Evolutionary conservation across 2,329 filamentous ascomycete genomes (phyloP), one percentile per base, ranked within the genome.

Genomic region (Fusarium coffeatum): DNA sequence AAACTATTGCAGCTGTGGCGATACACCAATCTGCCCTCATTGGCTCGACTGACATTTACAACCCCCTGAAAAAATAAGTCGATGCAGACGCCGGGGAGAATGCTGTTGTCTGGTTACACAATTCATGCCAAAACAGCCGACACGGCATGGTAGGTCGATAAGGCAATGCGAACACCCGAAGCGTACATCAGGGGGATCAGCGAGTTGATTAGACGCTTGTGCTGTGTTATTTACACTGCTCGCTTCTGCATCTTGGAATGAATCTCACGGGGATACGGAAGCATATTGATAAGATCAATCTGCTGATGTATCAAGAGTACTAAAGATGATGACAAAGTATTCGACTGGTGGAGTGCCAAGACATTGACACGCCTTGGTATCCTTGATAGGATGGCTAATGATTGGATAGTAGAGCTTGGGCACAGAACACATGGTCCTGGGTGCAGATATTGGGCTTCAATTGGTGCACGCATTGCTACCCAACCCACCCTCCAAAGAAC

Each of bases 401-500:
- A 77, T 76, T 78, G 76, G 75, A 56, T 42, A 34, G 53, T 23
- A 61, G 23, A 53, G 40, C 54, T 76, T 68, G 67, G 72, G 73
- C 76, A 73, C 65, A 68, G 59, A 76, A 69, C 60, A 74, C 58
- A 71, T 69, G 73, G 74, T 63, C 59, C 61, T 68, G 61, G 22
- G 32, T 42, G 59, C 60, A 72, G 73, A 74, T 72, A 76, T 80
- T 78, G 73, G 78, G 78, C 78, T 72, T 69, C 74, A 77, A 81
- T 76, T 77, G 76, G 78, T 71, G 75, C 67, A 69, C 75, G 78
- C 78, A 76, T 81, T 78, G 79, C 72, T 81, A 79, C 79, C 79
- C 79, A 80, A 81, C 77, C 62, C 68, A 71, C 68, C 68, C 71
- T 66, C 66, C 59, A 60, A 59, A 61, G 59, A 40, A 41, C n/a